Conservation (phyloP, 2,329 filamentous ascomycete genomes). For the Madurella mycetomatis region DNA sequence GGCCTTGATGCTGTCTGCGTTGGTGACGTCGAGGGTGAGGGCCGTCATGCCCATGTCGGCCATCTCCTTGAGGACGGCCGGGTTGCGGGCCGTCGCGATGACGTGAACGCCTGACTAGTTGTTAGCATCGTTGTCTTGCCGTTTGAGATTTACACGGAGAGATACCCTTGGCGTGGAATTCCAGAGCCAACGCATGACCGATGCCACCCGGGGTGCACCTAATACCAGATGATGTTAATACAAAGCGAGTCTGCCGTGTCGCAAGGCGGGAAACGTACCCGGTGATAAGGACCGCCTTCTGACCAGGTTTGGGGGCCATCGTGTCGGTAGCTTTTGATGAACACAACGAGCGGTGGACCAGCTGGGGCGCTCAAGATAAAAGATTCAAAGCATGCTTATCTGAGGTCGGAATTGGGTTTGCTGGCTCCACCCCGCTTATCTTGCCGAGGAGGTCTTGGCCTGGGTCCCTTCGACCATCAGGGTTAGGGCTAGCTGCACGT, state of each 20-base stretch:
- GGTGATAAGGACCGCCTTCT: slow-evolving; percentile 47
- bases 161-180: slow-evolving; percentile 49
- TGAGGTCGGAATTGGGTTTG: neutral
- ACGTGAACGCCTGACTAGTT: slow-evolving; percentile 44
- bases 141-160: no score
- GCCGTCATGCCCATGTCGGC: slow-evolving; percentile 45
- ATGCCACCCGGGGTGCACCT: slow-evolving; percentile 58
- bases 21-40: slow-evolving; percentile 51
- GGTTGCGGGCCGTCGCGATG: slow-evolving; percentile 52
- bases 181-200: slow-evolving; percentile 49
- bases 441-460: no score
- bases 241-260: neutral
- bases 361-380: neutral
- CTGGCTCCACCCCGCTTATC: neutral
- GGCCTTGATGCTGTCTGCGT: slow-evolving; percentile 44
- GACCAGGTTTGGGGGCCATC: slow-evolving; percentile 26
- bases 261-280: slow-evolving; percentile 34
- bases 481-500: neutral
- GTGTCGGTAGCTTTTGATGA: neutral
- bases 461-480: neutral
- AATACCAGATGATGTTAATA: neutral
- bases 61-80: slow-evolving; percentile 44
- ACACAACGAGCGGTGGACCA: neutral
- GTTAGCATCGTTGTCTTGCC: neutral
- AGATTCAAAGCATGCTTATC: neutral